Conservation (phyloP, 345 rosid species). For the Eucalyptus rudis region DNA sequence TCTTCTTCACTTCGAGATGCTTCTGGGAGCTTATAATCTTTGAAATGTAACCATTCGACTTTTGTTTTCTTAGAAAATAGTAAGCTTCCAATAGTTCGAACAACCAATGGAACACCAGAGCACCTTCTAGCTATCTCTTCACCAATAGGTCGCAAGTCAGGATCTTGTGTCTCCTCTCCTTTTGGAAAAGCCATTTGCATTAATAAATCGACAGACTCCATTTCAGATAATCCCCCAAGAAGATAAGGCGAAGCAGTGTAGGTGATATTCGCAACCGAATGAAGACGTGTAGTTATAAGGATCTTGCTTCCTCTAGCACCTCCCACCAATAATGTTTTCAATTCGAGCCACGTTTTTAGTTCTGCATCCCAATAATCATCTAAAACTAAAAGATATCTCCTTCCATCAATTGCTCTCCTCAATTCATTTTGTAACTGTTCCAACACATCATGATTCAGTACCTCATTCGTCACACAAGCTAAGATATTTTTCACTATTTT, state of each 20-base stretch:
- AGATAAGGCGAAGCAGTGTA: fast-evolving
- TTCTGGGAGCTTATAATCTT: fast-evolving
- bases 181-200: background rate
- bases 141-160: fast-evolving
- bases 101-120: fast-evolving
- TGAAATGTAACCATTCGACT: fast-evolving
- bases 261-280: fast-evolving
- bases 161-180: background rate
- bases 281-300: background rate
- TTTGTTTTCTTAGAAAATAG: fast-evolving
- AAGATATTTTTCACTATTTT: no score
- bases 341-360: fast-evolving
- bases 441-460: fast-evolving
- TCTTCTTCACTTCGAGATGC: fast-evolving
- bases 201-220: fast-evolving
- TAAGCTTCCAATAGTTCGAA: background rate
- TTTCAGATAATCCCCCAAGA: fast-evolving
- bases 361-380: no score
- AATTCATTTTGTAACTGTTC: fast-evolving
- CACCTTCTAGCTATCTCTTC: background rate
- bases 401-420: background rate
- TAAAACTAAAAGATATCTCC: no score
- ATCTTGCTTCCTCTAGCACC: background rate
- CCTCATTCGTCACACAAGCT: fast-evolving
- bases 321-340: no score